phyloP scores from a whole-genome alignment of 1,284 basidiomycete genomes.

The Ganoderma lucidum region DNA sequence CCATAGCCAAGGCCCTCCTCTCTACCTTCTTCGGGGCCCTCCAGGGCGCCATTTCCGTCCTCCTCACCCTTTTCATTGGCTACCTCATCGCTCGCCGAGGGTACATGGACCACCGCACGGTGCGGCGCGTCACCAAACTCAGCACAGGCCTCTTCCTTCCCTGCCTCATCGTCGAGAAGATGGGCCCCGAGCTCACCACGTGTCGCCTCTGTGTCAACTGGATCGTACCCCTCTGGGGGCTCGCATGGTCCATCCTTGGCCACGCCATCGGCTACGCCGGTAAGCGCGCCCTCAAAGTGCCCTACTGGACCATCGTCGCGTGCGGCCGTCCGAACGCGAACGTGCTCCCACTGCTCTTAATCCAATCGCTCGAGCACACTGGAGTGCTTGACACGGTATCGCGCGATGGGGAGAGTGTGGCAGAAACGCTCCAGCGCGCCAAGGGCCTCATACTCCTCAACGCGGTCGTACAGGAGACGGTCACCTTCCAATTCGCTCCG shows the following conservation, averaged over 20 bases:
- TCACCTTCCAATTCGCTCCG: slow-evolving; percentile 43
- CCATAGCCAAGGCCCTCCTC: slow-evolving; percentile 26
- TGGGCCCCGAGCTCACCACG: slow-evolving; percentile 42
- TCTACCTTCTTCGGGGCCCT: slow-evolving; percentile 41
- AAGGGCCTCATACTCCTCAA: slow-evolving; percentile 43
- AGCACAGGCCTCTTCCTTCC: slow-evolving; percentile 44
- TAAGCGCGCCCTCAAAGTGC: slow-evolving; percentile 35
- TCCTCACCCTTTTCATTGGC: slow-evolving; percentile 42
- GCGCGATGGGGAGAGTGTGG: slow-evolving; percentile 28
- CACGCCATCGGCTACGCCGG: slow-evolving; percentile 41
- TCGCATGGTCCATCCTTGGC: slow-evolving; percentile 38
- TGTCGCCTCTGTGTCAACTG: slow-evolving; percentile 36
- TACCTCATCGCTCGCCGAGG: slow-evolving; percentile 36
- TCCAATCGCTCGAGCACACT: slow-evolving; percentile 39
- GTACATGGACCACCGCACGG: slow-evolving; percentile 37
- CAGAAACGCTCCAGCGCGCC: slow-evolving; percentile 37
- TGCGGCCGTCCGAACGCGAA: slow-evolving; percentile 44
- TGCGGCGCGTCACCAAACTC: slow-evolving; percentile 39
- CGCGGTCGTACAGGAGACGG: slow-evolving; percentile 42
- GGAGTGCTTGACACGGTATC: slow-evolving; percentile 39
- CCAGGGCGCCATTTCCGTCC: slow-evolving; percentile 42
- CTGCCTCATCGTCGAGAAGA: slow-evolving; percentile 43
- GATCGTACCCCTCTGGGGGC: slow-evolving; percentile 44
- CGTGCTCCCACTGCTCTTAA: slow-evolving; percentile 43
- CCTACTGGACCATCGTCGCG: slow-evolving; percentile 43